Conservation (phyloP, 805 yeast genomes). For the Phaffomyces antillensis region DNA sequence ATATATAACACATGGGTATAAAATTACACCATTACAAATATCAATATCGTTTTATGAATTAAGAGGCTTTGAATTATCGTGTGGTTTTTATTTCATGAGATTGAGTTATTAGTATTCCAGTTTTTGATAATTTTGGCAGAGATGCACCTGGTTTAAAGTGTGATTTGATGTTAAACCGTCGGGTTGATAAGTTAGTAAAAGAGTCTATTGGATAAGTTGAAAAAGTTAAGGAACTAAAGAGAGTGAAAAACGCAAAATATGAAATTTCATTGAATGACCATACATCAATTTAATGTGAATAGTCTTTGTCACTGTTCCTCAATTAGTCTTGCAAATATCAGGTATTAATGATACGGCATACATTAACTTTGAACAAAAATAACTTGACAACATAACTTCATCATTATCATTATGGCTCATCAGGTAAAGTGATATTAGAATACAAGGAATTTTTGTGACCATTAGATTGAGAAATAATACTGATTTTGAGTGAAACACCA, state of each 20-base stretch:
- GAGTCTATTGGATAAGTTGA: constrained; percentile 33
- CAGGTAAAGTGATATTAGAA: constrained; percentile 70
- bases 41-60: constrained; percentile 42
- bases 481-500: constrained; percentile 33
- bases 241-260: constrained; percentile 21
- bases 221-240: constrained; percentile 35
- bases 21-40: constrained; percentile 46
- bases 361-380: constrained; percentile 47
- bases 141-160: constrained; percentile 62
- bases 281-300: constrained; percentile 37
- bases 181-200: constrained; percentile 32
- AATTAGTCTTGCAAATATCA: constrained; percentile 51
- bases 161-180: constrained; percentile 41
- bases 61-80: constrained; percentile 69
- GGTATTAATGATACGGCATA: constrained; percentile 30
- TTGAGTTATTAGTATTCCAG: constrained; percentile 63
- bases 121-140: constrained; percentile 71
- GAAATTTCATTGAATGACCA: constrained; percentile 24
- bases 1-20: constrained; percentile 34
- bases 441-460: constrained; percentile 60
- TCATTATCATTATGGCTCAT: constrained; percentile 53
- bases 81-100: constrained; percentile 61
- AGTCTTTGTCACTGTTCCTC: constrained; percentile 72
- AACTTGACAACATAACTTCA: constrained; percentile 37
- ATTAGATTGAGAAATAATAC: constrained; percentile 41